phyloP scores from a whole-genome alignment of 1,139 yeast genomes.

The Pichia sp. region DNA sequence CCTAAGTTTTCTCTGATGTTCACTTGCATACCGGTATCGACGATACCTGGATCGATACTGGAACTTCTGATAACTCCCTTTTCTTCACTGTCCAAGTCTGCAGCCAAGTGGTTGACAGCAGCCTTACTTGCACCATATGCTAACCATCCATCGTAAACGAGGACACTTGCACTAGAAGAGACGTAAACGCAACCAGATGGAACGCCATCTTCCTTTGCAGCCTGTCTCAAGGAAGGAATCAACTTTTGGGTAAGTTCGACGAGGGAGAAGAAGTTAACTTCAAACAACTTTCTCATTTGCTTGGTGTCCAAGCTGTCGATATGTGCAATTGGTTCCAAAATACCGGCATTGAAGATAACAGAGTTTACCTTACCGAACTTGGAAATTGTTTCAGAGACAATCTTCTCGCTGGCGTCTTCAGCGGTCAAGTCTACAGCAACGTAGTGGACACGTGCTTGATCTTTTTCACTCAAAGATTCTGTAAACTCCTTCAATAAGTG shows the following conservation, averaged over 20 bases:
- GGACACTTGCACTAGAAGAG: constrained; percentile 74
- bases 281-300: constrained; percentile 60
- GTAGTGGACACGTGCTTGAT: constrained; percentile 44
- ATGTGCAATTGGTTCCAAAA: constrained; percentile 67
- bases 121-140: constrained; percentile 90
- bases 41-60: constrained; percentile 91
- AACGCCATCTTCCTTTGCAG: constrained; percentile 27
- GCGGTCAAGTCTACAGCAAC: constrained; percentile 65
- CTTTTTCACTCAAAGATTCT: constrained; percentile 28
- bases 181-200: constrained; percentile 62
- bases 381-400: constrained; percentile 41
- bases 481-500: constrained; percentile 37
- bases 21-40: constrained; percentile 78
- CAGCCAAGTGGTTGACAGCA: constrained; percentile 69
- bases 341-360: constrained; percentile 80
- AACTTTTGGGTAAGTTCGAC: constrained; percentile 53
- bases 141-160: constrained; percentile 66
- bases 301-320: constrained; percentile 42
- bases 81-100: constrained; percentile 62
- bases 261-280: constrained; percentile 71
- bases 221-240: constrained; percentile 47
- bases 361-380: constrained; percentile 60
- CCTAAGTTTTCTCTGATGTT: constrained; percentile 62
- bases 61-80: constrained; percentile 42
- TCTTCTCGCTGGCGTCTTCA: constrained; percentile 29